Percentiles rank a stretch among this genome's conserved stretches.
Conservation (phyloP, 2,329 filamentous ascomycete genomes). For the Talaromyces sp. region DNA sequence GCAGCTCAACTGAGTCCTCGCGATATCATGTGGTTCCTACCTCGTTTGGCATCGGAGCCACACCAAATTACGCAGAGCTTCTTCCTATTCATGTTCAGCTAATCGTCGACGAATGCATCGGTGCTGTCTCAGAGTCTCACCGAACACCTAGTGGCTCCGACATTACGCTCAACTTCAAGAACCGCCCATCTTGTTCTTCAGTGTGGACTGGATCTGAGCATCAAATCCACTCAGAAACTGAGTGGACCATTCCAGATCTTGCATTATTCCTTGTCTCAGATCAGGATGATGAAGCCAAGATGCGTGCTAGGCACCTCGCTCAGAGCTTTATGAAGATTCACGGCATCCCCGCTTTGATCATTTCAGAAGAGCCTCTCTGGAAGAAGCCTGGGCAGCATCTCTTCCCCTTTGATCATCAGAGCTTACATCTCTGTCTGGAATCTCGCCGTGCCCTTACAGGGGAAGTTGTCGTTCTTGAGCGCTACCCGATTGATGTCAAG, state of each 20-base stretch:
- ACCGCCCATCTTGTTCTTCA: conserved; percentile 36
- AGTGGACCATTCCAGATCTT: conserved; percentile 46
- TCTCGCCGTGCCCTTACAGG: conserved; percentile 34
- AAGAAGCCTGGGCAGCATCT: conserved; percentile 28
- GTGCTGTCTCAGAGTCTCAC: conserved; percentile 29
- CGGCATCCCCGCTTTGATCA: conserved; percentile 42
- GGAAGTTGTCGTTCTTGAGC: conserved; percentile 33
- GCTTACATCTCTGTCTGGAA: conserved; percentile 44
- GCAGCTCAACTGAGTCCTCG: conserved; percentile 39
- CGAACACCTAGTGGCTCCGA: conserved; percentile 26
- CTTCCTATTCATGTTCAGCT: conserved; percentile 47
- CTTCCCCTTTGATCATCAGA: conserved; percentile 40
- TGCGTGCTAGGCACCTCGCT: conserved; percentile 33
- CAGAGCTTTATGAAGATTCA: conserved; percentile 43
- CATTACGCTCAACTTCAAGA: conserved; percentile 40
- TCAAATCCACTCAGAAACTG: conserved; percentile 35
- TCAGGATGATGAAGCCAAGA: conserved; percentile 27
- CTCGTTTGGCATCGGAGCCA: conserved; percentile 43
- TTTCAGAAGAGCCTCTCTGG: conserved; percentile 45
- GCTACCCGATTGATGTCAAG: conserved; percentile 45
- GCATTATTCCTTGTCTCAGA: conserved; percentile 45
- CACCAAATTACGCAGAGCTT: conserved; percentile 48
- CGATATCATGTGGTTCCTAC: conserved; percentile 49
- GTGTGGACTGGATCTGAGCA: conserved; percentile 37
- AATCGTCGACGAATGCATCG: conserved; percentile 46